phyloP scores from a whole-genome alignment of 1,139 yeast genomes.

The Diutina ranongensis region DNA sequence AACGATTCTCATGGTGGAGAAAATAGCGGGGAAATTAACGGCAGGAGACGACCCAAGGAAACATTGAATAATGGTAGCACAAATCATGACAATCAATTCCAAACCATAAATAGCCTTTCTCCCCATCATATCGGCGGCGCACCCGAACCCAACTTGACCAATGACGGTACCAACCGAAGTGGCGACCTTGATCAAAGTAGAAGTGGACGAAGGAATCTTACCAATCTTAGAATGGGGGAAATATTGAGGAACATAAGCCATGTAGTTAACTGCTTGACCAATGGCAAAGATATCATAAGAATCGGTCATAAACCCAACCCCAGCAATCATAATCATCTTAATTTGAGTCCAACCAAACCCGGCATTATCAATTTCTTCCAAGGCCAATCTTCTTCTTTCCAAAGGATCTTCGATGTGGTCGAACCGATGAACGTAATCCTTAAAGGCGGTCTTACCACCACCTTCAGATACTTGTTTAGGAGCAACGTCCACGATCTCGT shows the following conservation, averaged over 20 bases:
- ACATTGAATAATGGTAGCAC: slow-evolving; percentile 72
- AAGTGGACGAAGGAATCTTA: slow-evolving; percentile 47
- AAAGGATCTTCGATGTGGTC: slow-evolving; percentile 80
- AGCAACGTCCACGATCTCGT: not conserved
- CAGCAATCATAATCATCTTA: slow-evolving; percentile 81
- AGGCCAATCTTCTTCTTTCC: slow-evolving; percentile 82
- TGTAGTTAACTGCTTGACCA: slow-evolving; percentile 67
- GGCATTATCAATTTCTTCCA: slow-evolving; percentile 80
- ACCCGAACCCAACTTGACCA: slow-evolving; percentile 85
- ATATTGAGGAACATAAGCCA: slow-evolving; percentile 48
- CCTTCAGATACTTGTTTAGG: not conserved
- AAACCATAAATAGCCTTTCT: slow-evolving; percentile 82
- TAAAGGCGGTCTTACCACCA: slow-evolving; percentile 89
- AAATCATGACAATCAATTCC: slow-evolving; percentile 74
- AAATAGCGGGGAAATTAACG: slow-evolving; percentile 57
- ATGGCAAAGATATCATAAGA: slow-evolving; percentile 88
- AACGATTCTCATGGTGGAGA: slow-evolving; percentile 65
- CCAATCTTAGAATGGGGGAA: slow-evolving; percentile 16
- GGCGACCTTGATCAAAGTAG: slow-evolving; percentile 70
- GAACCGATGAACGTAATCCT: slow-evolving; percentile 72
- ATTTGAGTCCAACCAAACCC: slow-evolving; percentile 82
- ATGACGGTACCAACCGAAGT: slow-evolving; percentile 91
- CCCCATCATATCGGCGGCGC: slow-evolving; percentile 74
- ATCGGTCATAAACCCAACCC: slow-evolving; percentile 90
- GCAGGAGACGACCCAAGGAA: slow-evolving; percentile 59